A percentile compares a stretch with the other conserved stretches of the same genome.
phyloP scores from a whole-genome alignment of 2,329 filamentous ascomycete genomes.

The Pyrenophora seminiperda region DNA sequence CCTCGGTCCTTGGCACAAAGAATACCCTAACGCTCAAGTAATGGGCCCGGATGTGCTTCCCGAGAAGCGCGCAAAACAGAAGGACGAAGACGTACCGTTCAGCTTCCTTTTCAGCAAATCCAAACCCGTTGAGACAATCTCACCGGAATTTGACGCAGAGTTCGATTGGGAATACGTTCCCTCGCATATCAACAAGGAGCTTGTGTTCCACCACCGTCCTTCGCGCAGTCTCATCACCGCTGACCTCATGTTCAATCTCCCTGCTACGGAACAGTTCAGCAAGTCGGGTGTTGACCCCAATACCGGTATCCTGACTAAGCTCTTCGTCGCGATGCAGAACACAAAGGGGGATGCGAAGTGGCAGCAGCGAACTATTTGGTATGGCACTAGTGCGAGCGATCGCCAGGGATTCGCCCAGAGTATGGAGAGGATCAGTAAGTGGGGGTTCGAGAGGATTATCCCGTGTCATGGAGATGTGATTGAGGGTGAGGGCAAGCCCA shows the following conservation, averaged over 20 bases:
- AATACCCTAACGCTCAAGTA: constrained; percentile 77
- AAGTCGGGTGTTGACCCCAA: constrained; percentile 60
- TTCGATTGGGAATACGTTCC: constrained; percentile 85
- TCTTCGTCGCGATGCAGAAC: constrained; percentile 63
- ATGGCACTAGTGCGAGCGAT: constrained; percentile 66
- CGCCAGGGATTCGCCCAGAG: constrained; percentile 72
- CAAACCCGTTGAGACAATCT: constrained; percentile 58
- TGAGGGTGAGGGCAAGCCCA: constrained; percentile 72
- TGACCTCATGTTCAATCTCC: constrained; percentile 90
- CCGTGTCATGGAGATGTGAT: constrained; percentile 94
- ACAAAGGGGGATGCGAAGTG: constrained; percentile 65
- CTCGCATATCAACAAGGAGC: constrained; percentile 79
- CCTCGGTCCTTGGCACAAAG: constrained; percentile 79
- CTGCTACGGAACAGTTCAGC: constrained; percentile 78
- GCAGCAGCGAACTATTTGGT: constrained; percentile 84
- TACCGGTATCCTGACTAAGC: constrained; percentile 63
- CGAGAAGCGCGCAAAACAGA: constrained; percentile 74
- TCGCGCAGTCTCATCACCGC: constrained; percentile 82
- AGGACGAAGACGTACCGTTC: constrained; percentile 66
- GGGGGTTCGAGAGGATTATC: constrained; percentile 85
- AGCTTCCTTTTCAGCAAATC: constrained; percentile 62
- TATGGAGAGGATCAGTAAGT: constrained; percentile 69
- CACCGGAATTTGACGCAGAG: constrained; percentile 80
- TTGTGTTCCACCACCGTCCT: constrained; percentile 84
- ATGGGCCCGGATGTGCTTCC: constrained; percentile 82